Percentiles rank a stretch among this genome's conserved stretches.
Evolutionary conservation across 768 basidiomycete genomes (phyloP).

Genomic region (Scleroderma citrinum): DNA sequence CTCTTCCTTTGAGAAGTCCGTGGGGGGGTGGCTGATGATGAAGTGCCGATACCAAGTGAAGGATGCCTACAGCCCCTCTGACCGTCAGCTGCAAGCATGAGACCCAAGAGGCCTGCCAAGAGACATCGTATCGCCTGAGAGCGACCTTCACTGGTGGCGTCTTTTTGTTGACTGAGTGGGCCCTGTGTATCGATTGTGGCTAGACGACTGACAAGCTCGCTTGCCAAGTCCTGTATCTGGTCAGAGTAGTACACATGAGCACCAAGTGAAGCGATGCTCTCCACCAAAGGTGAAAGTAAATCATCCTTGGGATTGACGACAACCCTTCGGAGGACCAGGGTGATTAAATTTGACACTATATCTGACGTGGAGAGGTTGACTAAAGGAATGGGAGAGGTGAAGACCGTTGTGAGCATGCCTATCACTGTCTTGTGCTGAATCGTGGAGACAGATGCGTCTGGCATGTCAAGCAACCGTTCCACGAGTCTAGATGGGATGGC

Average conservation of each 20-base stretch:
- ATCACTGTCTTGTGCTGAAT: constrained; percentile 56
- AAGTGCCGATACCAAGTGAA: constrained; percentile 24
- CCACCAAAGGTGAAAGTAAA: constrained; percentile 61
- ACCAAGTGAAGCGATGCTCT: constrained; percentile 78
- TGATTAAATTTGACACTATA: constrained; percentile 72
- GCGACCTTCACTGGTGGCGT: constrained; percentile 40
- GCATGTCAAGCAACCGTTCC: constrained; percentile 63
- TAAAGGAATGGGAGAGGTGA: constrained; percentile 75
- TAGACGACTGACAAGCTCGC: constrained; percentile 74
- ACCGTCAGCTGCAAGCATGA: constrained; percentile 57
- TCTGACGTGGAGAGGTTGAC: constrained; percentile 91
- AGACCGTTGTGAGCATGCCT: constrained; percentile 77
- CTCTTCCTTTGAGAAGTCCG: constrained; percentile 53
- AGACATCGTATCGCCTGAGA: constrained; percentile 66
- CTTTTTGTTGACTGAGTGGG: constrained; percentile 35
- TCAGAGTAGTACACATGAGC: constrained; percentile 94
- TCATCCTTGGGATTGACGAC: constrained; percentile 56
- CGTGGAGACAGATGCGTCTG: constrained; percentile 43
- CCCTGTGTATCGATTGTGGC: constrained; percentile 65
- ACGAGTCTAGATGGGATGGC: constrained; percentile 82
- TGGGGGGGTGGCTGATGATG: constrained; percentile 22
- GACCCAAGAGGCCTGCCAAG: constrained; percentile 61
- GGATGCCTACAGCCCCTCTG: constrained; percentile 19
- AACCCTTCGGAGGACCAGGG: constrained; percentile 65
- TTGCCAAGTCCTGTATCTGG: constrained; percentile 89